Base-by-base conservation (phyloP, 306 rosid species). In the Sechiopsis laciniata region DNA sequence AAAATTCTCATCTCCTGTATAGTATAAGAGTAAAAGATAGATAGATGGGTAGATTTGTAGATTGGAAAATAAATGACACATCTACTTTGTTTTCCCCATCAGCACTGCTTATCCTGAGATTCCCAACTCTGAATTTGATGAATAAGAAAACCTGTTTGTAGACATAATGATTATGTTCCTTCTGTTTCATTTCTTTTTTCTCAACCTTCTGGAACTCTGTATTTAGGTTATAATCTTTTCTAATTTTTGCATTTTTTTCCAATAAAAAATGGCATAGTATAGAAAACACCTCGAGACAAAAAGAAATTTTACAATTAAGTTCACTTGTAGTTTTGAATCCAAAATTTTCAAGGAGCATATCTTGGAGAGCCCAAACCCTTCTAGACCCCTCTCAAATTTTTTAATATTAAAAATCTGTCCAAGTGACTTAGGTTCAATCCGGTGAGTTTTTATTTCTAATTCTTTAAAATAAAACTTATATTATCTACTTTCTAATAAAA, bases 21-120 rank as follows among this genome's bases (percentile, higher is more conserved):
- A 16, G 52, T 64, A n/a, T 65, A 40, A 26, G 71, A 65, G 52
- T 42, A n/a, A 17, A 35, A 62, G 21, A 62, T n/a, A 15, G 69
- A 63, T 35, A 13, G 14, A 21, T 26, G 29, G 29, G 29, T 26
- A 26, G 53, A 16, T 65, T 1, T 1, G 29, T 26, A 26, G 53
- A 16, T 65, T 1, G n/a, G 71, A 29, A 65, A 65, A 29, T 40
- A 42, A 7, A 40, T 10, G 71, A 26, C 71, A 40, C 71, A 40
- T 40, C 48, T 10, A 40, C 53, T 65, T 16, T 63, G 35, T 65
- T 65, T 13, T 40, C 20, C 26, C 53, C 1, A 24, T 59, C 17
- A 12, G 29, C 64, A 13, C 37, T 58, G 35, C 8, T 21, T 58
- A 10, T 11, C 6, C 37, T 11, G 6, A 26, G 29, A 26, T 26